Evolutionary conservation across 2,329 filamentous ascomycete species (phyloP), one percentile per base, ranked within the genome.

Genomic region (Penicillium paneum): DNA sequence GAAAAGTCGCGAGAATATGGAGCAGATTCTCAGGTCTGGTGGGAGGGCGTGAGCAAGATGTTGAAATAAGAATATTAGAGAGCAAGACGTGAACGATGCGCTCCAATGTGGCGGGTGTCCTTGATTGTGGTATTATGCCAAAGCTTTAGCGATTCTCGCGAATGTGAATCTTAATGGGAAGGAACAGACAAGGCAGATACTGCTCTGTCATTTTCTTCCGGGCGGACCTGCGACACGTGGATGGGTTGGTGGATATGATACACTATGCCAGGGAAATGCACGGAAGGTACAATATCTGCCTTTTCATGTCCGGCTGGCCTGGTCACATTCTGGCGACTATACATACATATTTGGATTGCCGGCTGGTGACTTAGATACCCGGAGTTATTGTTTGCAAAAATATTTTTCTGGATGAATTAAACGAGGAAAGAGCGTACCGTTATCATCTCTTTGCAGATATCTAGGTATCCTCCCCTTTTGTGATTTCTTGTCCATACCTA

Each of bases 1-100:
- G 78, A 99, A 97, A 69, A 96, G 91, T 74, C 86, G 88, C 64
- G 86, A 92, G 63, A 91, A 96, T 69, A 88, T 97, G 64, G 88
- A 96, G 71, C 88, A 91, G 74, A 93, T 97, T 70, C 82, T 97
- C 68, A 83, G 83, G 69, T 76, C 82, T 48, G 78, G 78, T 19
- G 75, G 76, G 15, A 67, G 63, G 57, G 65, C 70, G 28, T 71
- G 63, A 63, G 28, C 15, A 17, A 15, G 15, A 8, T 29, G 31
- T 17, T 54, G 17, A 17, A 29, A 15, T 36, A 19, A 12, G 17
- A 26, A 31, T 29, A 36, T 38, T 15, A 38, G 49, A 36, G 13
- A 28, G 21, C 40, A 36, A 51, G 19, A 40, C n/a, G 8, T 15
- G 35, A 45, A 26, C n/a, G 28, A 47, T 34, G n/a, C 21, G 42